Evolutionary conservation across 2,329 filamentous ascomycete genomes (phyloP).

Genomic region (Xylariaceae sp.): DNA sequence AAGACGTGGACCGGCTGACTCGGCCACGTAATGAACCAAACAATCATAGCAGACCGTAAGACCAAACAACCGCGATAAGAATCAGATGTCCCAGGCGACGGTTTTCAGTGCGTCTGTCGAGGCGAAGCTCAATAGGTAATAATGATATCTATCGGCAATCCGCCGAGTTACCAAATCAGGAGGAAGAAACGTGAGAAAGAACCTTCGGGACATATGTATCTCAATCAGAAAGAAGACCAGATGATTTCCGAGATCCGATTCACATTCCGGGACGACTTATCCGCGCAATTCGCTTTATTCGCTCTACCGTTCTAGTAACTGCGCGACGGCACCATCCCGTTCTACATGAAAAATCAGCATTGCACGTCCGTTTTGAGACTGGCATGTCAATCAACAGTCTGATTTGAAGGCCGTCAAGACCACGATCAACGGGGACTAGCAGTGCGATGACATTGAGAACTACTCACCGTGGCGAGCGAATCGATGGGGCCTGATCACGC

Average conservation of each 20-base stretch:
- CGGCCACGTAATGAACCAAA: not conserved
- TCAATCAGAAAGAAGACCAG: not conserved
- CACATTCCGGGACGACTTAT: not conserved
- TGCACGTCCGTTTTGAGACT: not conserved
- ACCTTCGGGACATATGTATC: not conserved
- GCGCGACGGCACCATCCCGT: not conserved
- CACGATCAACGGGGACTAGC: not conserved
- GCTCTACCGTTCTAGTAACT: not conserved
- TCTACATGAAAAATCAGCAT: not conserved
- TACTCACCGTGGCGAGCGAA: not conserved
- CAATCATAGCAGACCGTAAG: not conserved
- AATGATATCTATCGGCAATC: not conserved
- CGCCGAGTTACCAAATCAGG: not conserved
- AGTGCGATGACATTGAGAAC: not conserved
- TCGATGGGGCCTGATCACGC: not conserved
- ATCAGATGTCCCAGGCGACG: not conserved
- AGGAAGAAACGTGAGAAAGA: not conserved
- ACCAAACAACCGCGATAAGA: not conserved
- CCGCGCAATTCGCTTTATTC: not conserved
- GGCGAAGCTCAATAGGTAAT: not conserved
- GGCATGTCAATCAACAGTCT: not conserved
- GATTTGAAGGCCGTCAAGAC: no score
- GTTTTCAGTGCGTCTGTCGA: not conserved
- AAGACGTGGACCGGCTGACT: not conserved
- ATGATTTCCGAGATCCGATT: not conserved